A percentile compares a stretch with the other conserved stretches of the same genome.
Conservation (phyloP, 2,329 filamentous ascomycete genomes). For the Pseudocercospora musae region DNA sequence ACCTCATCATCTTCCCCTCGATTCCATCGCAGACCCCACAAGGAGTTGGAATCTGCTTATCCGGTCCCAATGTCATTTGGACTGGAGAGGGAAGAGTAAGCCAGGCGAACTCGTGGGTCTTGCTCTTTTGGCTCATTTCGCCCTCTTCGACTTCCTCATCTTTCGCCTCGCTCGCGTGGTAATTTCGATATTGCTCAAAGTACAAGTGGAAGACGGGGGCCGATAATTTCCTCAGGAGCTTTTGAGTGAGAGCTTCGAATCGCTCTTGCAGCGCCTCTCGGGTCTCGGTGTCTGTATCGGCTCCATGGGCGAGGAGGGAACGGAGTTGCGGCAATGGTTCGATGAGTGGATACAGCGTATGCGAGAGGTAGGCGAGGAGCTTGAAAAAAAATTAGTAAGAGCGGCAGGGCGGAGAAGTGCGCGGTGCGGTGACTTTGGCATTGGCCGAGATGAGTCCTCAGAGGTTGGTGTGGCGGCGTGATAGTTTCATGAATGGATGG, state of each 20-base stretch:
- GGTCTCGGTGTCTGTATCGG: background rate
- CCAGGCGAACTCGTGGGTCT: too few relatives aligned
- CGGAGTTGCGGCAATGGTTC: background rate
- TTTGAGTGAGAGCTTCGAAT: background rate
- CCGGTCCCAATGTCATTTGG: background rate
- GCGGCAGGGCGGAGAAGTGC: too few relatives aligned
- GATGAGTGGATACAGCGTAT: background rate
- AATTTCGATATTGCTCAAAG: background rate
- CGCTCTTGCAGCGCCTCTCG: background rate
- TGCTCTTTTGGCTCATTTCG: too few relatives aligned
- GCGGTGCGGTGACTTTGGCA: too few relatives aligned
- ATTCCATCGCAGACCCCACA: background rate
- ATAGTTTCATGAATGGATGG: too few relatives aligned
- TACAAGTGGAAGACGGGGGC: background rate
- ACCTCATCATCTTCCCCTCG: background rate
- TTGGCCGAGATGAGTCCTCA: too few relatives aligned
- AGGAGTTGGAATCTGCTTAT: background rate
- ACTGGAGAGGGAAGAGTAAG: background rate
- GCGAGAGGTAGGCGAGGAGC: background rate
- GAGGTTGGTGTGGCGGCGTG: too few relatives aligned
- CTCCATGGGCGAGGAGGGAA: background rate
- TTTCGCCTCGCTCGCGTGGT: too few relatives aligned
- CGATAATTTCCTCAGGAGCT: background rate
- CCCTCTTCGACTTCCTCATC: too few relatives aligned
- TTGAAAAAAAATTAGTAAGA: too few relatives aligned